Evolutionary conservation across 169 alveolate species (phyloP), one percentile per base, ranked within the genome.

Genomic region (Nephromyces sp.): DNA sequence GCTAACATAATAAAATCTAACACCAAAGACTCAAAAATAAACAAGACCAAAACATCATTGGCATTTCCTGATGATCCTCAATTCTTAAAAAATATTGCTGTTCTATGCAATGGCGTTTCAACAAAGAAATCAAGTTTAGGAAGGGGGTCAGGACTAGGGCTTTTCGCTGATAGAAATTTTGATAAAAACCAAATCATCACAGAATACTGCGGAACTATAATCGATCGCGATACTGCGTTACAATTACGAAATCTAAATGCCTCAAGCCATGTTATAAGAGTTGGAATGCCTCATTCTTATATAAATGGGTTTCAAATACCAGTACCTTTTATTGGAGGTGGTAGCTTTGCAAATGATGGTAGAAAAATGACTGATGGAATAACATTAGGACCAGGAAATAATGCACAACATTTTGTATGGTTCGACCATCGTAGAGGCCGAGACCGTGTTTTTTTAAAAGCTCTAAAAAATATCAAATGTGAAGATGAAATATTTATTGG

Each of bases 321-420:
- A 24, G 66, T 30, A 34, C 74, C 68, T 5, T 43, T 66, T 35
- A 57, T 33, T 21, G 81, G 75, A 4, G 81, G 71, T 21, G 81
- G 81, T 33, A 72, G 74, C 31, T 74, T 74, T 70, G 73, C 66
- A 35, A 74, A 74, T 57, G 81, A 74, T 35, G 81, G 81, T 32
- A 32, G 81, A n/a, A 64, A 72, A 75, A 22, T 8, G 35, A 43
- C 81, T 25, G 74, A 62, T 29, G 81, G 81, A 8, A 43, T n/a
- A 43, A 53, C 70, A 1, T 66, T 57, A 64, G 81, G 81, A 27
- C 81, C 81, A 3, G 81, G 81, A n/a, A 52, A 64, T 34, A 27
- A 66, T 51, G 81, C 72, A 6, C 74, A 72, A 4, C 66, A 64
- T 5, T 67, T 52, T 24, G 81, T 75, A 6, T 52, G 43, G 53